These are phyloP conservation scores for Citrullus amarus DNA, from an alignment of 306 rosid species.

Conservation along the genomic window DNA sequence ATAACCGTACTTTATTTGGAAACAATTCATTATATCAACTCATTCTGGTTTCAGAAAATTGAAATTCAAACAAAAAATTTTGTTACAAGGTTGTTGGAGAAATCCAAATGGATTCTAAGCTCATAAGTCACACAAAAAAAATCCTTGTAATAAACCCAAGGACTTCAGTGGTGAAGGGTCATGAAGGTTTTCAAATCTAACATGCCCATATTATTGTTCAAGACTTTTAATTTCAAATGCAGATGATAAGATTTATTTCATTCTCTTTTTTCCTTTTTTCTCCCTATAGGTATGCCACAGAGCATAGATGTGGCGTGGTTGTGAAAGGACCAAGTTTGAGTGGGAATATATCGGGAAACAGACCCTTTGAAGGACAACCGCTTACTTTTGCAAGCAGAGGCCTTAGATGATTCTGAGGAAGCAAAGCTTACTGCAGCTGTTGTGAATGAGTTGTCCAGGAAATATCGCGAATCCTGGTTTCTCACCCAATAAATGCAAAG, in stretches of 20 bases:
- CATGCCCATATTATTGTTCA: background rate
- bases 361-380: constrained; percentile 91
- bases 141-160: background rate
- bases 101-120: background rate
- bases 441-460: constrained; percentile 81
- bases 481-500: constrained; percentile 76
- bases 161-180: background rate
- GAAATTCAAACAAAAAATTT: background rate
- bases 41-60: background rate
- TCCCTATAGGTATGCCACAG: constrained; percentile 78
- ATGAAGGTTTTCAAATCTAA: background rate
- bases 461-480: constrained; percentile 65
- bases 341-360: constrained; percentile 92
- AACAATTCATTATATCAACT: background rate
- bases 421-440: constrained; percentile 76
- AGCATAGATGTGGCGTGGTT: constrained; percentile 96
- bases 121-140: background rate
- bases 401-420: constrained; percentile 69
- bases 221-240: background rate
- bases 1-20: background rate
- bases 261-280: background rate
- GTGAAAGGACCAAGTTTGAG: constrained; percentile 85
- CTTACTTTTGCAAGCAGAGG: constrained; percentile 78
- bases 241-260: background rate
- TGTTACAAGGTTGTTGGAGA: background rate